phyloP scores from a whole-genome alignment of 495 filamentous ascomycete species.

The Aspergillus heteromorphus region DNA sequence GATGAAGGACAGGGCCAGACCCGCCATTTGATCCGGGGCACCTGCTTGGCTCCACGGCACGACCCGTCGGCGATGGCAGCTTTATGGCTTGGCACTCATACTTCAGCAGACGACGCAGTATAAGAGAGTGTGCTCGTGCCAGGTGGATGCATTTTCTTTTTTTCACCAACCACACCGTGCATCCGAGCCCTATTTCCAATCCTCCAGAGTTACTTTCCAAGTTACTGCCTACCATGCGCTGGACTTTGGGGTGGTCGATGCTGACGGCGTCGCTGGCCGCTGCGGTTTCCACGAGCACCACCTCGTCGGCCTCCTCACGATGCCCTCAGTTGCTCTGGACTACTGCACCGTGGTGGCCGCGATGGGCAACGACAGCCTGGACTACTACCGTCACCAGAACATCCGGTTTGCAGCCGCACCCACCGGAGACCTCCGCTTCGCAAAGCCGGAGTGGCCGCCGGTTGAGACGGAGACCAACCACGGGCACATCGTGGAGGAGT shows the following conservation, averaged over 20 bases:
- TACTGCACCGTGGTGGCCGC: constrained; percentile 14
- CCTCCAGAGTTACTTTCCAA: no score
- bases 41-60: no score
- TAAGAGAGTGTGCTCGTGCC: no score
- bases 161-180: no score
- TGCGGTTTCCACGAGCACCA: neutral
- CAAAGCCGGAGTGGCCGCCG: constrained; percentile 46
- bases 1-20: no score
- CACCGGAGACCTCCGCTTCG: constrained; percentile 48
- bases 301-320: neutral
- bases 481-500: constrained; percentile 24
- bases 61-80: no score
- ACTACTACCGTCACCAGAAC: constrained; percentile 34
- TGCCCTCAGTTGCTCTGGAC: constrained; percentile 10
- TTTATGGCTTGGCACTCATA: no score
- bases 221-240: neutral
- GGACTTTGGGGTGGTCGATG: neutral
- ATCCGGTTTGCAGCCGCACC: constrained; percentile 54
- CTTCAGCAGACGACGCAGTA: no score
- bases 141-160: no score
- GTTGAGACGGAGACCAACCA: constrained; percentile 43
- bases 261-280: neutral
- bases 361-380: constrained; percentile 13
- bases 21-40: no score
- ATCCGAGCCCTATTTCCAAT: no score